Evolutionary conservation across 176 grass and related monocot genomes (phyloP), one percentile per base, ranked within the genome.

Genomic region (Rhynchospora tenuis): DNA sequence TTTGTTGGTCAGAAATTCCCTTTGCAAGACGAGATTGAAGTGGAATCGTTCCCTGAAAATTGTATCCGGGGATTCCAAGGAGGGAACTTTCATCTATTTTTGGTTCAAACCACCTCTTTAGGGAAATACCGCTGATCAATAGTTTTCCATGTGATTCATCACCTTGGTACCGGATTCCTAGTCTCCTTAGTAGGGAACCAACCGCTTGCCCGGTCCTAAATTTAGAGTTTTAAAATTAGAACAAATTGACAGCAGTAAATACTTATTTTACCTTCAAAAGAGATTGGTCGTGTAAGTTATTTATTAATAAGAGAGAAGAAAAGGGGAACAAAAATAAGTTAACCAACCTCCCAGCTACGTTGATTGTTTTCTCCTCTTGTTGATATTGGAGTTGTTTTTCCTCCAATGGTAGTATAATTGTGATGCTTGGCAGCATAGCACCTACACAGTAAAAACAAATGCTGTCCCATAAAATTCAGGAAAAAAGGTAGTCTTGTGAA

Each of bases 91-190:
- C 79, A 48, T 81, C 85, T 14, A 93, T 27, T 92, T 91, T 94
- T 74, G 92, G 92, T 72, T 89, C 92, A 82, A 93, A 94, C 95
- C 95, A 98, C 88, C 92, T 93, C 76, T 86, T 91, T 81, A 98
- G 72, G 74, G 90, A 83, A 59, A 98, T 89, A 77, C 95, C 95
- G 9, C 83, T 91, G 46, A 98, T 98, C 84, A 86, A 86, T 85
- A 98, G 84, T 82, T 89, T 94, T 56, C 95, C 95, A 42, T 91
- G 87, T 9, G 95, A 98, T 79, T 93, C 92, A 27, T 94, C 90
- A 16, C 95, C 95, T 81, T 94, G 90, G 66, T 98, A 94, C 69
- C 79, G 85, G 86, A 98, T 88, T 72, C 92, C 95, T 81, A 98
- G 74, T 90, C 95, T 94, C 82, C 95, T 87, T 77, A 98, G 48